Percentiles rank a stretch among this genome's conserved stretches.
Conservation (phyloP, 1,284 basidiomycete species). For the Tylopilus sp. region DNA sequence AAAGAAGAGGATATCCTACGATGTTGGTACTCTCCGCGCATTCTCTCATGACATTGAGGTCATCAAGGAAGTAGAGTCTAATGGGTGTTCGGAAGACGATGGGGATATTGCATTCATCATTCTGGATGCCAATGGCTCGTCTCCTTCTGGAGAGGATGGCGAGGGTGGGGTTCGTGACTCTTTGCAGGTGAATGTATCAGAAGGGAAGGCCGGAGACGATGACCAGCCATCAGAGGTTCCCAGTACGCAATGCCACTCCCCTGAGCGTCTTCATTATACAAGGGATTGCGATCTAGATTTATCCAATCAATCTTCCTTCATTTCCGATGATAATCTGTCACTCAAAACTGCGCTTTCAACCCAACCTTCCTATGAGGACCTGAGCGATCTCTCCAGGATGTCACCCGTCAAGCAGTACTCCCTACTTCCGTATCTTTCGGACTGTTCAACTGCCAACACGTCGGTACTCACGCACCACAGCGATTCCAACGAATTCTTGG, state of each 20-base stretch:
- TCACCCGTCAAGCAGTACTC: constrained; percentile 19
- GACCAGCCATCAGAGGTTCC: constrained; percentile 1
- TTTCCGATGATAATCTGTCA: constrained; percentile 24
- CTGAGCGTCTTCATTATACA: constrained; percentile 12
- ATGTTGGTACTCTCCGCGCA: constrained; percentile 6
- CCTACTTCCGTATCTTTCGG: constrained; percentile 14
- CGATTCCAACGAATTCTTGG: constrained; percentile 14
- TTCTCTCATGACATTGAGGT: constrained; percentile 6
- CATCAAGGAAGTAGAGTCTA: constrained; percentile 14
- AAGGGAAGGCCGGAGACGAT: constrained; percentile 5
- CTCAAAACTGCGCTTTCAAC: constrained; percentile 28
- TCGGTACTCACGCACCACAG: constrained; percentile 24
- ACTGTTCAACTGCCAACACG: constrained; percentile 23
- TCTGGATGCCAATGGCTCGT: constrained; percentile 19
- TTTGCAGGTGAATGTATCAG: constrained; percentile 5
- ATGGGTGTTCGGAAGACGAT: constrained; percentile 14
- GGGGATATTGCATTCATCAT: constrained; percentile 20
- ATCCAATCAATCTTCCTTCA: constrained; percentile 16
- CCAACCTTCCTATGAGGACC: constrained; percentile 23
- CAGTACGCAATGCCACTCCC: neutral
- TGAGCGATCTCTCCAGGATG: constrained; percentile 17
- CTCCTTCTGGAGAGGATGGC: constrained; percentile 6
- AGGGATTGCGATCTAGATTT: constrained; percentile 10
- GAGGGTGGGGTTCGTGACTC: constrained; percentile 1
- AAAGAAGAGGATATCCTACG: constrained; percentile 11